Base-by-base conservation (phyloP, 2,329 filamentous ascomycete species). In the Hypocrella siamensis region DNA sequence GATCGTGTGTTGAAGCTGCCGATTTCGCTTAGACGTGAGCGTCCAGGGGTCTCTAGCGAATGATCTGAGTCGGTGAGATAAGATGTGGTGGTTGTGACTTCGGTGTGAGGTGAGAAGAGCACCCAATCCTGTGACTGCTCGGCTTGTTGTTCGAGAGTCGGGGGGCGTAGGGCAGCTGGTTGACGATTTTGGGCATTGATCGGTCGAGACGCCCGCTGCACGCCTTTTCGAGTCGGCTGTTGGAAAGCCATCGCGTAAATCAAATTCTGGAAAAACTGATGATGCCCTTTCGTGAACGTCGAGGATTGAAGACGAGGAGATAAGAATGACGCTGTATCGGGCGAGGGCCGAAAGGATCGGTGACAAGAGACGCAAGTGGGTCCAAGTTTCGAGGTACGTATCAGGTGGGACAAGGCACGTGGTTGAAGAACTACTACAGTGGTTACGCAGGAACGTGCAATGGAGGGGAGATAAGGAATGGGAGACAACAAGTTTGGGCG, bases 41-140 rank as follows among this genome's bases (percentile, higher is more conserved):
- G 69, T 24, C 78, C 80, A 18, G 75, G 52, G 49, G 79, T 61
- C 54, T 70, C 42, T 60, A 86, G 49, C 54, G 75, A 60, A 59
- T 69, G 47, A 54, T 81, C 52, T 52, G 75, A 73, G 24, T 81
- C 75, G 28, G 76, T 82, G 32, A 76, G 67, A 38, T 79, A 75
- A 5, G 75, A 75, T 9, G 67, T 67, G 15, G 79, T 77, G 4
- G 66, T n/a, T n/a, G n/a, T 69, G 29, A 57, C 57, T 21, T 76
- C 68, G 40, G 75, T 75, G 7, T 67, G 66, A 2, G 83, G 83
- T 6, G 85, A 82, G 62, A 98, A 98, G 41, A 98, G 73, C 33
- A 96, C 79, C 90, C 90, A 98, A 69, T 93, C 88, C 54, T 90
- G 79, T 10, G 82, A 79, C 41, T 86, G 79, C 38, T 81, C 74